Conservation (phyloP, 345 rosid genomes). For the Euphorbia tirucalli region DNA sequence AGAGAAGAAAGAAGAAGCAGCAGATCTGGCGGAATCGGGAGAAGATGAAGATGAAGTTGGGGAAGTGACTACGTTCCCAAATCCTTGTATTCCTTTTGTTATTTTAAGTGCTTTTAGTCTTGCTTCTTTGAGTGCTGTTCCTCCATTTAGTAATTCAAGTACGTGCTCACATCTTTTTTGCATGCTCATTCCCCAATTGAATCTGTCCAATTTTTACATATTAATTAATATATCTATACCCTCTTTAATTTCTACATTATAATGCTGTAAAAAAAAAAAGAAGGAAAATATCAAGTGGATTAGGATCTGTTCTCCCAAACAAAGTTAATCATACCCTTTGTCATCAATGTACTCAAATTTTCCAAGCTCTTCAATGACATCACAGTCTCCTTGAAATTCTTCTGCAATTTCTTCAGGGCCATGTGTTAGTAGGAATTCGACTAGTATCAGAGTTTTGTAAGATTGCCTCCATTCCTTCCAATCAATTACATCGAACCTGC, state of each 20-base stretch:
- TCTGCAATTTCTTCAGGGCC: slow-evolving; percentile 50
- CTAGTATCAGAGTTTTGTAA: slow-evolving; percentile 54
- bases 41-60: slow-evolving; percentile 20
- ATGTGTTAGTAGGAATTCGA: slow-evolving; percentile 56
- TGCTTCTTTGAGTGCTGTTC: slow-evolving; percentile 34
- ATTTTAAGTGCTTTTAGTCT: slow-evolving; percentile 44
- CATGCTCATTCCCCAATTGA: slow-evolving; percentile 54
- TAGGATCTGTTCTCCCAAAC: too few relatives aligned
- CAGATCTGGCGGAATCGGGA: slow-evolving; percentile 21
- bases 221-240: too few relatives aligned
- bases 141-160: slow-evolving; percentile 34
- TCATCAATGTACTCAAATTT: slow-evolving; percentile 44
- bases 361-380: slow-evolving; percentile 45
- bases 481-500: slow-evolving; percentile 39
- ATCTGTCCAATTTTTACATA: too few relatives aligned
- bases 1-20: slow-evolving; percentile 35
- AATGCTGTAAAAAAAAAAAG: too few relatives aligned
- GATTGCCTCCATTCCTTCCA: slow-evolving; percentile 70
- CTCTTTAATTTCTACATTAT: too few relatives aligned
- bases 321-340: slow-evolving; percentile 45
- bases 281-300: too few relatives aligned
- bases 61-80: slow-evolving; percentile 33
- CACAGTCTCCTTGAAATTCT: slow-evolving; percentile 44
- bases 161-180: slow-evolving; percentile 36
- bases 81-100: slow-evolving; percentile 54